phyloP scores from a whole-genome alignment of 768 basidiomycete species.

The Pleurotus tuoliensis region DNA sequence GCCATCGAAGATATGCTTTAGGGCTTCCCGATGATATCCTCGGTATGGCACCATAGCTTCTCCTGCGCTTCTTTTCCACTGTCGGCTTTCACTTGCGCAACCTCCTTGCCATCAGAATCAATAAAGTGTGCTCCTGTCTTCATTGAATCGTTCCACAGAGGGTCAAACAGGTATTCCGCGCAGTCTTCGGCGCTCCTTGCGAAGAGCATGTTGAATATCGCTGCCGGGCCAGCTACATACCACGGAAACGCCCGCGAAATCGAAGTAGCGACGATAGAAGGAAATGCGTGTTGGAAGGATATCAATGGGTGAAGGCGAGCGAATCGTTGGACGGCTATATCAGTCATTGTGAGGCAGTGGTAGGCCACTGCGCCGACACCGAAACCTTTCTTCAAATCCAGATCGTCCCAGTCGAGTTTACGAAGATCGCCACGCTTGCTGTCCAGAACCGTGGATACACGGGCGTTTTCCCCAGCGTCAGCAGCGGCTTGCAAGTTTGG shows the following conservation, averaged over 20 bases:
- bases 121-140: background rate
- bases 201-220: constrained; percentile 19
- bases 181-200: constrained; percentile 21
- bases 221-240: constrained; percentile 22
- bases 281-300: constrained; percentile 32
- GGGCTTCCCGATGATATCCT: background rate
- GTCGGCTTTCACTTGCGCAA: background rate
- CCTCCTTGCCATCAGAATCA: background rate
- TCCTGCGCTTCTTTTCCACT: background rate
- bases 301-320: constrained; percentile 25
- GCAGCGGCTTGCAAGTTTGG: constrained; percentile 34
- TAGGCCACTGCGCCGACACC: constrained; percentile 27
- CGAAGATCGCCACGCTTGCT: constrained; percentile 21
- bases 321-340: constrained; percentile 45
- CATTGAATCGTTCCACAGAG: constrained; percentile 15
- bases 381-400: constrained; percentile 46
- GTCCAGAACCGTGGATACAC: constrained; percentile 43
- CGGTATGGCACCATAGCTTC: constrained; percentile 1
- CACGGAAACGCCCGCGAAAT: constrained; percentile 12
- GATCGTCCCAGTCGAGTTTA: constrained; percentile 40
- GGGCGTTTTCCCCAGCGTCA: constrained; percentile 44
- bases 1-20: no score
- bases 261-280: constrained; percentile 29
- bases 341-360: constrained; percentile 42
- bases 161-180: constrained; percentile 33